These are phyloP conservation scores for Deinandra increscens DNA, from an alignment of 129 eudicot genomes.

Conservation along the genomic window DNA sequence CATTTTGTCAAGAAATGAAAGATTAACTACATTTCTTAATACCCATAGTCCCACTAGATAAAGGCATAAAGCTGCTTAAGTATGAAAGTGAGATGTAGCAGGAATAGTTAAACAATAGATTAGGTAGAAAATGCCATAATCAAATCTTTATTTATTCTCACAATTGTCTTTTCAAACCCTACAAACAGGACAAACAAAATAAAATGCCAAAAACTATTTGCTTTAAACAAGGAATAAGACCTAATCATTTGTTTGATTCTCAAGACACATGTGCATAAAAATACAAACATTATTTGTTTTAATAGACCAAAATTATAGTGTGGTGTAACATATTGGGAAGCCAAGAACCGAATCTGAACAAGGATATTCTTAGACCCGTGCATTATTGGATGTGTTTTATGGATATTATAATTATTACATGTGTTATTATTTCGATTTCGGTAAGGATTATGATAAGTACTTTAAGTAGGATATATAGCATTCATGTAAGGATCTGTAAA, in stretches of 20 bases:
- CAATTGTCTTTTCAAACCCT: constrained; percentile 3
- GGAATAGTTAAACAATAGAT: too few relatives aligned
- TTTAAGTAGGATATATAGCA: not conserved
- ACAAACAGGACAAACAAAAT: not conserved
- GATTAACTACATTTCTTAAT: too few relatives aligned
- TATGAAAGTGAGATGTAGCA: too few relatives aligned
- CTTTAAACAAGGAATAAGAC: constrained; percentile 7
- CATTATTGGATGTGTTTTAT: too few relatives aligned
- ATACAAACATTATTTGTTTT: not conserved
- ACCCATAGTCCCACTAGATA: too few relatives aligned
- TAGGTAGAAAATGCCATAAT: not conserved
- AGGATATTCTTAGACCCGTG: too few relatives aligned
- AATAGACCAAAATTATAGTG: constrained; percentile 9
- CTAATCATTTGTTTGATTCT: constrained; percentile 14
- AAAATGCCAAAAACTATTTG: constrained; percentile 4
- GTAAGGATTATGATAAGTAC: not conserved
- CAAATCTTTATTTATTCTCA: constrained; percentile 9
- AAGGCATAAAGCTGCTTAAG: too few relatives aligned
- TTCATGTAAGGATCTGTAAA: not conserved
- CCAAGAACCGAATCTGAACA: constrained; percentile 1
- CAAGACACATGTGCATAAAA: constrained; percentile 1
- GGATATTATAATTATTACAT: not conserved
- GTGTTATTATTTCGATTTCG: not conserved
- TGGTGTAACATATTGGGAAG: not conserved
- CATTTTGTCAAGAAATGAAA: too few relatives aligned